phyloP scores from a whole-genome alignment of 2,329 filamentous ascomycete species.

The Daldinia eschscholtzii region DNA sequence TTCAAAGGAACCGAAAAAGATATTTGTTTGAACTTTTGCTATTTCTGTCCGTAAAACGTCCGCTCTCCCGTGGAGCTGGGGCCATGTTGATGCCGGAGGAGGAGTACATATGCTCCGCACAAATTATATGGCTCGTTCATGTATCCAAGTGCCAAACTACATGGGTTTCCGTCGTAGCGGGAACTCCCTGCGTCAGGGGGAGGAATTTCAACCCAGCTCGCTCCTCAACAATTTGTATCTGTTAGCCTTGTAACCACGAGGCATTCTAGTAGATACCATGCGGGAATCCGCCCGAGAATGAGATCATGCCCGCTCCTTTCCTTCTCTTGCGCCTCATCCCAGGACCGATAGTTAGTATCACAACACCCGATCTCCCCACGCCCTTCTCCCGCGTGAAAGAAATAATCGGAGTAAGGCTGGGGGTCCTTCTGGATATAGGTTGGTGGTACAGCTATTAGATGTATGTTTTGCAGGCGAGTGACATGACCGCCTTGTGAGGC shows the following conservation, averaged over 20 bases:
- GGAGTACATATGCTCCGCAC: slow-evolving; percentile 13
- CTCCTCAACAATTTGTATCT: slow-evolving; percentile 14
- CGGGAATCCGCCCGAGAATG: slow-evolving; percentile 20
- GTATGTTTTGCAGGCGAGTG: slow-evolving; percentile 3
- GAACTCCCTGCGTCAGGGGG: slow-evolving; percentile 38
- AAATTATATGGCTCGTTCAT: slow-evolving; percentile 20
- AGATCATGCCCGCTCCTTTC: slow-evolving; percentile 37
- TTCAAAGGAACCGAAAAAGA: slow-evolving; percentile 13
- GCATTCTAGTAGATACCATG: slow-evolving; percentile 11
- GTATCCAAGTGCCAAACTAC: slow-evolving; percentile 20
- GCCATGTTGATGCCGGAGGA: slow-evolving; percentile 27
- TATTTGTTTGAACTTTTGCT: slow-evolving; percentile 26
- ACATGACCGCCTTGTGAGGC: slow-evolving; percentile 23
- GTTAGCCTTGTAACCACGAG: slow-evolving; percentile 8
- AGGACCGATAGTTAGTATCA: slow-evolving; percentile 24
- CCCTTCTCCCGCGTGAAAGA: slow-evolving; percentile 18
- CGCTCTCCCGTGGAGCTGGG: slow-evolving; percentile 19
- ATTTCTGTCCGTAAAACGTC: slow-evolving; percentile 35
- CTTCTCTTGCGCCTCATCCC: slow-evolving; percentile 33
- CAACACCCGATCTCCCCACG: slow-evolving; percentile 13
- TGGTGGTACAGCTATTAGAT: slow-evolving; percentile 23
- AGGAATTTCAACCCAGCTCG: slow-evolving; percentile 28
- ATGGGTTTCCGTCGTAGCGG: slow-evolving; percentile 30
- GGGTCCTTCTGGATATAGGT: slow-evolving; percentile 23
- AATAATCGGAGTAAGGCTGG: slow-evolving; percentile 32